A percentile compares a stretch with the other conserved stretches of the same genome.
These are phyloP conservation scores for Zopfochytrium polystomum DNA, from an alignment of 371 early-diverging fungal genomes.

Conservation along the genomic window DNA sequence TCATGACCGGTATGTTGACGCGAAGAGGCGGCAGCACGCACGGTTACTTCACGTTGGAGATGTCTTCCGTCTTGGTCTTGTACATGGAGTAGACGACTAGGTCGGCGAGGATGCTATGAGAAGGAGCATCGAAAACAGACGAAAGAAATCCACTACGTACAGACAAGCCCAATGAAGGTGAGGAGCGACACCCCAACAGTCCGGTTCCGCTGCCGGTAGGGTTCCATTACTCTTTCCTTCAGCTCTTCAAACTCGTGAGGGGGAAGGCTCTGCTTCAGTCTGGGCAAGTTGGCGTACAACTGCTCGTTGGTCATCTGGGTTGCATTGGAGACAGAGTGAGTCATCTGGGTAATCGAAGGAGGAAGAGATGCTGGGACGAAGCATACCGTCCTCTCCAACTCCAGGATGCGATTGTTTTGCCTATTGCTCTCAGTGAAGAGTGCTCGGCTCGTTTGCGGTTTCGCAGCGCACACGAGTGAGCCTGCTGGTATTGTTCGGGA, in stretches of 20 bases:
- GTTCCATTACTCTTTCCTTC: conserved; percentile 30
- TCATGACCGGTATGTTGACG: too few relatives aligned
- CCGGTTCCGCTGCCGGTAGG: conserved; percentile 30
- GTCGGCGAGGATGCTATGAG: background rate
- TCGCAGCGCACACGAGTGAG: too few relatives aligned
- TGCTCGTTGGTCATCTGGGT: conserved; percentile 29
- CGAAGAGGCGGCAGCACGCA: too few relatives aligned
- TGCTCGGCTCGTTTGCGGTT: too few relatives aligned
- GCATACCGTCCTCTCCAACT: too few relatives aligned
- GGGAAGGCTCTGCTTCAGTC: conserved; percentile 16
- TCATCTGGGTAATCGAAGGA: too few relatives aligned
- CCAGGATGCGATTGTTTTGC: too few relatives aligned
- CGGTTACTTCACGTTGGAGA: conserved; percentile 22
- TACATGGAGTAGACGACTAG: conserved; percentile 36
- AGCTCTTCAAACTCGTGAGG: conserved; percentile 26
- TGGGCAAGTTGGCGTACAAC: conserved; percentile 27
- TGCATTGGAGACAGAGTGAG: too few relatives aligned
- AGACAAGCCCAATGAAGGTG: conserved; percentile 15
- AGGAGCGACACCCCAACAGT: conserved; percentile 23
- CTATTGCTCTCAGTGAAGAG: too few relatives aligned
- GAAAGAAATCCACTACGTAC: conserved; percentile 20
- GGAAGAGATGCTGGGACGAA: too few relatives aligned
- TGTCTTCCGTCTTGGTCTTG: conserved; percentile 35
- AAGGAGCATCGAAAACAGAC: background rate
- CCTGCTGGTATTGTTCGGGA: too few relatives aligned